These are phyloP conservation scores for Hemileia vastatrix DNA, from an alignment of 1,284 basidiomycete species.

Conservation along the genomic window DNA sequence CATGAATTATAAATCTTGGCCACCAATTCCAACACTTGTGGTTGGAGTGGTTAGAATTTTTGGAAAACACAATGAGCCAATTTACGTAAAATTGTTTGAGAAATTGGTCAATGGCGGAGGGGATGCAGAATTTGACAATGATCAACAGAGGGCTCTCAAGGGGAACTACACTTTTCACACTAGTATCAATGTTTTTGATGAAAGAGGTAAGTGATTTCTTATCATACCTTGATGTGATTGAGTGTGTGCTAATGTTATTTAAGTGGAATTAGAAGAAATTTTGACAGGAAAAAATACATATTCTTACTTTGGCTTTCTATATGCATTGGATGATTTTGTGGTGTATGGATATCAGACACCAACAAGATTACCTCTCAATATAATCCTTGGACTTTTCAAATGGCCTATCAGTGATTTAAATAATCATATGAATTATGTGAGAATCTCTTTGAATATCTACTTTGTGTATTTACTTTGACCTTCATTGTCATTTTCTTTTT, in stretches of 20 bases:
- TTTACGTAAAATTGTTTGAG: conserved; percentile 13
- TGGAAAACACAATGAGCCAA: conserved; percentile 12
- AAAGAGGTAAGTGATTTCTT: conserved; percentile 9
- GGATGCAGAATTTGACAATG: conserved; percentile 11
- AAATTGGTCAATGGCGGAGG: conserved; percentile 6
- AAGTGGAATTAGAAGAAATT: too few relatives aligned
- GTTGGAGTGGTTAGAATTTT: conserved; percentile 9
- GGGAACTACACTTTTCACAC: conserved; percentile 21
- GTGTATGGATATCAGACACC: conserved; percentile 22
- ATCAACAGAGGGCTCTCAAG: too few relatives aligned
- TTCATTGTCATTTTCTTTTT: neutral
- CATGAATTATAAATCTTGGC: too few relatives aligned
- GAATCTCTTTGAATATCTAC: conserved; percentile 1
- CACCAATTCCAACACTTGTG: conserved; percentile 11
- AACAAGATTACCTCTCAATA: conserved; percentile 14
- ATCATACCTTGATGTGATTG: too few relatives aligned
- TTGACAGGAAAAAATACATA: too few relatives aligned
- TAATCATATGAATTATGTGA: conserved; percentile 11
- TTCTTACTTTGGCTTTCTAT: conserved; percentile 21
- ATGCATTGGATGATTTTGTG: conserved; percentile 18
- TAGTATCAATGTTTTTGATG: conserved; percentile 20
- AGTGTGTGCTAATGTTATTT: too few relatives aligned
- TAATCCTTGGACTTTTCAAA: conserved; percentile 12
- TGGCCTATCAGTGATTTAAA: conserved; percentile 15
- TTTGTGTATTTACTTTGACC: neutral